Percentiles rank a stretch among this genome's conserved stretches.
phyloP scores from a whole-genome alignment of 306 rosid genomes.

The Geum urbanum region DNA sequence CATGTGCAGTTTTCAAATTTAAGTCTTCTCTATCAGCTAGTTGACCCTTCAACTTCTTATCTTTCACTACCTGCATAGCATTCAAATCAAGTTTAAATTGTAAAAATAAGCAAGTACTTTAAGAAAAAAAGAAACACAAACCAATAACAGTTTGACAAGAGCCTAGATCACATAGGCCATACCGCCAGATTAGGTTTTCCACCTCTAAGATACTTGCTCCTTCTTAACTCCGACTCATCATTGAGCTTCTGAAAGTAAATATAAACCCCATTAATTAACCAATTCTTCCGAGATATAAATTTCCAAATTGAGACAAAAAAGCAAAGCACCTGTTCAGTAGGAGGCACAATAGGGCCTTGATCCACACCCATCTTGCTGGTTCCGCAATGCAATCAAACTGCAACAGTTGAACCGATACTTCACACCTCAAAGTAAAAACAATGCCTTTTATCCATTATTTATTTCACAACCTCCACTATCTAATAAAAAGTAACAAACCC shows the following conservation, averaged over 20 bases:
- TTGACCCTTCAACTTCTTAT: constrained; percentile 73
- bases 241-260: constrained; percentile 39
- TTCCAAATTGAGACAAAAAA: not conserved
- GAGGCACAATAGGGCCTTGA: constrained; percentile 13
- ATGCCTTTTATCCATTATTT: too few relatives aligned
- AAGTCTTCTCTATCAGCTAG: constrained; percentile 54
- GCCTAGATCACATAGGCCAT: constrained; percentile 4
- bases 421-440: too few relatives aligned
- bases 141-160: not conserved
- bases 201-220: constrained; percentile 80
- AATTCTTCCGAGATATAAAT: not conserved
- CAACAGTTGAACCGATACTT: not conserved
- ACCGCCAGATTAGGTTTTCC: constrained; percentile 65
- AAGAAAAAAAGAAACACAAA: not conserved
- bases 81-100: not conserved
- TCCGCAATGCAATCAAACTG: not conserved
- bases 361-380: constrained; percentile 22
- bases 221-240: constrained; percentile 51
- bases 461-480: too few relatives aligned
- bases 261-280: not conserved
- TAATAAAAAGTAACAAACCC: too few relatives aligned
- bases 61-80: constrained; percentile 54
- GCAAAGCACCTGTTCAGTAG: constrained; percentile 14
- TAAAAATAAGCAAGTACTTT: not conserved
- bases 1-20: constrained; percentile 61